Conservation (phyloP, 2,329 filamentous ascomycete species). For the Epichloe hybrida region DNA sequence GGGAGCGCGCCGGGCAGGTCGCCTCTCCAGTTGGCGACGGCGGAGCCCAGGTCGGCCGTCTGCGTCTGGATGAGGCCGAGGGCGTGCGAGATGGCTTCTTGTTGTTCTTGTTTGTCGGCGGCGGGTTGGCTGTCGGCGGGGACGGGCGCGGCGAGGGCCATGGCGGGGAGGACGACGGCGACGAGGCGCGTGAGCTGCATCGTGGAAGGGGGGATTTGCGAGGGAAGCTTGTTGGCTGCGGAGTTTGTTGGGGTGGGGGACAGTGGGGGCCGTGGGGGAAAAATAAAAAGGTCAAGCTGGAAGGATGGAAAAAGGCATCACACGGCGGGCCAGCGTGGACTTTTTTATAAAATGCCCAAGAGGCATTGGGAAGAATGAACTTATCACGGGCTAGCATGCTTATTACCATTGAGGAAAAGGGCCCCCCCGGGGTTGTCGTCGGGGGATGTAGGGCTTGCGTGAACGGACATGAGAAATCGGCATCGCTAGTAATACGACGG, state of each 20-base stretch:
- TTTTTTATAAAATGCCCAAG: neutral
- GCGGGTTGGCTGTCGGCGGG: neutral
- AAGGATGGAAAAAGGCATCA: too few relatives aligned
- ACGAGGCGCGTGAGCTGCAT: neutral
- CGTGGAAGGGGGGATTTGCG: neutral
- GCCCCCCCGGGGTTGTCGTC: too few relatives aligned
- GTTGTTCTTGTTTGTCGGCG: neutral
- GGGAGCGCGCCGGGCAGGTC: conserved; percentile 24
- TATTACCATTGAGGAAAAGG: neutral
- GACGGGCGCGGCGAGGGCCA: neutral
- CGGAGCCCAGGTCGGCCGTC: conserved; percentile 20
- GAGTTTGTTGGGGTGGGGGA: neutral
- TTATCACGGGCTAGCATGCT: neutral
- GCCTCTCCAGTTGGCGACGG: conserved; percentile 25
- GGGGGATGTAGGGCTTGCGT: too few relatives aligned
- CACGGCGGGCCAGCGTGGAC: neutral
- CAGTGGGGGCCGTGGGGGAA: too few relatives aligned
- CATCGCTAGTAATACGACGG: neutral
- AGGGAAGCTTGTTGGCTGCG: neutral
- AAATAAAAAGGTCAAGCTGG: too few relatives aligned
- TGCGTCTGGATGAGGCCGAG: conserved; percentile 21
- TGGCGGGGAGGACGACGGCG: neutral
- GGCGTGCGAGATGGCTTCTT: conserved; percentile 10
- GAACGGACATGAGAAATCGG: neutral
- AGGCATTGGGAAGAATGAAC: neutral